Evolutionary conservation across 1,139 yeast species (phyloP).

Genomic region (Sugiyamaella novakii): DNA sequence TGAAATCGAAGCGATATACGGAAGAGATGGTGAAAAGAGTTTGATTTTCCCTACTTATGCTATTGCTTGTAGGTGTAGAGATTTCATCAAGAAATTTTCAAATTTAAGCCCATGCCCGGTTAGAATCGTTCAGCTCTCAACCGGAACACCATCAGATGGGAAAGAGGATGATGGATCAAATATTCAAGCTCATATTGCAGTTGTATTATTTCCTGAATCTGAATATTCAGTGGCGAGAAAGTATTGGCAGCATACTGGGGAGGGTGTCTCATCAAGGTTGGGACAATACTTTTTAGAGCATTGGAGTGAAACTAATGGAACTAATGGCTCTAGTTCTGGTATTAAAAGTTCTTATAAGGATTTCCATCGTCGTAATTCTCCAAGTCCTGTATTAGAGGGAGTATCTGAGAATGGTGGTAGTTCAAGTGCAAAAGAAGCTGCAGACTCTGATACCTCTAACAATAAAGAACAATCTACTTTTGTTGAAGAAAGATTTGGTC

Average conservation of each 20-base stretch:
- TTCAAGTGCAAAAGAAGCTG: background rate
- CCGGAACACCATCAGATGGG: constrained; percentile 61
- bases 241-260: constrained; percentile 98
- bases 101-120: constrained; percentile 45
- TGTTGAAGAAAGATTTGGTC: constrained; percentile 87
- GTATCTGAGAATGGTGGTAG: constrained; percentile 13
- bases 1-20: constrained; percentile 56
- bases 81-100: constrained; percentile 56
- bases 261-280: constrained; percentile 84
- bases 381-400: constrained; percentile 12
- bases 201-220: constrained; percentile 67
- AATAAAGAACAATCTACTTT: constrained; percentile 62
- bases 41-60: constrained; percentile 76
- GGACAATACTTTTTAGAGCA: constrained; percentile 75
- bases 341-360: constrained; percentile 16
- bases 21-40: constrained; percentile 71
- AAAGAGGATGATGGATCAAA: constrained; percentile 54
- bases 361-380: constrained; percentile 13
- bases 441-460: constrained; percentile 6
- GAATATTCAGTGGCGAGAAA: constrained; percentile 68
- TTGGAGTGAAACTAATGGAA: constrained; percentile 2
- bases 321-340: background rate
- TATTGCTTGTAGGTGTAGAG: constrained; percentile 84
- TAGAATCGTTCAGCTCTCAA: constrained; percentile 76
- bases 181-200: constrained; percentile 66